Base-by-base conservation (phyloP, 2,329 filamentous ascomycete genomes). In the Fusarium sp. region DNA sequence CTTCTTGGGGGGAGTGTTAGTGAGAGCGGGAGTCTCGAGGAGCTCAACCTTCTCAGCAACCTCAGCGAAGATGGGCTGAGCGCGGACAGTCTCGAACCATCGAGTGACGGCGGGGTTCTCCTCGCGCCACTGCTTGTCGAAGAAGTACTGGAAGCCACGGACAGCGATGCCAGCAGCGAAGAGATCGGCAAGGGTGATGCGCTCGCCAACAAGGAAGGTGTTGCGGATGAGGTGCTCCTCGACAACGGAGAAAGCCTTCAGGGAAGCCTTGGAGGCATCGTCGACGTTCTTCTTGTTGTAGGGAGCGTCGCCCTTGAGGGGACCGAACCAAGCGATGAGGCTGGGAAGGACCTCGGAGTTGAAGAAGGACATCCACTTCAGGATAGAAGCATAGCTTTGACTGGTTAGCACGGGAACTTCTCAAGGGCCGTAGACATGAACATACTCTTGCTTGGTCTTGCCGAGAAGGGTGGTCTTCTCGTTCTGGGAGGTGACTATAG, bases 211-310 rank as follows among this genome's bases (percentile, higher is more conserved):
- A 76, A 99, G 93, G 91, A 93, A 99, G 80, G 96, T 99, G 91
- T 97, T 94, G 87, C 92, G 88, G 75, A 92, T 87, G 77, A 99
- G 92, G 88, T 98, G 93, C 81, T 93, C 88, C 88, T 99, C 96
- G 62, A 96, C 86, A 76, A 93, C 89, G 71, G 86, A 84, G 77
- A 97, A 79, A 76, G 88, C 90, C 87, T 92, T 92, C 77, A 89
- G 83, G 67, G 92, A 85, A 71, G 83, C 86, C 87, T 94, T 93
- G 81, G 90, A 86, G 76, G 89, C 85, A 33, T 97, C 94, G 62
- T 98, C 95, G 70, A 96, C 92, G 80, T 85, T 87, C 93, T 97
- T 98, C 94, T 98, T 99, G 92, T 98, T 98, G 91, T 98, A 99
- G 76, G 91, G 86, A 79, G 90, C 89, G 79, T 87, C 86, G 82